Conservation (phyloP, 805 yeast species). For the Pichia scutulata region DNA sequence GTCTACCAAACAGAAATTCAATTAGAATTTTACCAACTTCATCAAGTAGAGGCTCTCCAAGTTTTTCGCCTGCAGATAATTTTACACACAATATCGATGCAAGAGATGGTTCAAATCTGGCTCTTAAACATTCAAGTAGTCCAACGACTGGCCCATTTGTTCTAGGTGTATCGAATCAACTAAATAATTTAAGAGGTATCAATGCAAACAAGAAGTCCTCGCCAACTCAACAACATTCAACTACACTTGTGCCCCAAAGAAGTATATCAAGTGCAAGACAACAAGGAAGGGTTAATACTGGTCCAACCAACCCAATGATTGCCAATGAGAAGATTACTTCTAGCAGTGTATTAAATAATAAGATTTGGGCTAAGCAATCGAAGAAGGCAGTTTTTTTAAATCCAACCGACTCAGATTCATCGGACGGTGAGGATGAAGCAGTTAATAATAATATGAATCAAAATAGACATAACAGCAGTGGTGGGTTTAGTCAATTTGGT, state of each 20-base stretch:
- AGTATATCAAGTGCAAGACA: neutral
- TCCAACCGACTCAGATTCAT: neutral
- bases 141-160: neutral
- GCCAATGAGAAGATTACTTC: neutral
- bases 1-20: neutral
- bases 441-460: neutral
- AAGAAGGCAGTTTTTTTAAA: neutral
- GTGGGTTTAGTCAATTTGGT: constrained; percentile 6
- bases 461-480: neutral
- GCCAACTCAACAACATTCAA: neutral
- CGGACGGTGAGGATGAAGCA: neutral
- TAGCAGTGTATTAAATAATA: neutral
- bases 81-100: neutral
- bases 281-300: neutral
- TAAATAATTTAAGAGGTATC: constrained; percentile 2
- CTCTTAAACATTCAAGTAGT: neutral
- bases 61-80: neutral
- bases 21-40: neutral
- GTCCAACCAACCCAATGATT: neutral
- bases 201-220: neutral
- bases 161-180: neutral
- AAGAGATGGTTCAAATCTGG: neutral
- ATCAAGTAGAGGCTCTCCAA: constrained; percentile 2
- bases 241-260: neutral
- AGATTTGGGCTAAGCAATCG: neutral